A percentile compares a stretch with the other conserved stretches of the same genome.
Conservation (phyloP, 306 rosid species). For the Medicago lupulina region DNA sequence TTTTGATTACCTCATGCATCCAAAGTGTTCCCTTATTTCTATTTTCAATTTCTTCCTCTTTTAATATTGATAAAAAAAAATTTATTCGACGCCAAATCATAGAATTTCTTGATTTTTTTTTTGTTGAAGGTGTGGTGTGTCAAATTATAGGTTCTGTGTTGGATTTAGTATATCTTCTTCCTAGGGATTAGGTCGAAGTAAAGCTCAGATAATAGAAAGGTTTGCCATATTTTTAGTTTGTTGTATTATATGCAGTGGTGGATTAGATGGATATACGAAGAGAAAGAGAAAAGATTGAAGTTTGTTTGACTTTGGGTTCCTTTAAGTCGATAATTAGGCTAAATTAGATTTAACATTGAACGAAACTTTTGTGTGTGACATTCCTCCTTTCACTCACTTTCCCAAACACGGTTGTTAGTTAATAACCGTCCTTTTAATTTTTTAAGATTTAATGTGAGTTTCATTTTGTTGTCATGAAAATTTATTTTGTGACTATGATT, state of each 20-base stretch:
- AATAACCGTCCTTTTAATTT: conserved; percentile 46
- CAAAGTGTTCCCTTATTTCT: neutral
- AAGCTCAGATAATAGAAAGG: conserved; percentile 28
- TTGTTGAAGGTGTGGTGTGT: neutral
- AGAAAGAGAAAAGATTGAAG: neutral
- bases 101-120: too few relatives aligned
- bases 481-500: too few relatives aligned
- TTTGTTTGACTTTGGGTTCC: conserved; percentile 10
- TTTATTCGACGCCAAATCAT: neutral
- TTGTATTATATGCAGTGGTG: too few relatives aligned
- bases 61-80: too few relatives aligned
- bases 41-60: neutral
- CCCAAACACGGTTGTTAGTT: conserved; percentile 72
- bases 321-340: neutral
- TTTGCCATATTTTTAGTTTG: too few relatives aligned
- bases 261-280: too few relatives aligned
- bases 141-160: neutral
- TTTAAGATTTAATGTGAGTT: neutral
- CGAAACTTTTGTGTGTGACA: conserved; percentile 11
- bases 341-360: neutral
- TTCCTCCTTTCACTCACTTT: conserved; percentile 26
- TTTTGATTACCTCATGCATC: neutral
- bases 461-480: too few relatives aligned
- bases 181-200: neutral
- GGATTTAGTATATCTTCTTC: neutral